Conservation (phyloP, 208 protist genomes). For the Endotrypanum monterogeii region DNA sequence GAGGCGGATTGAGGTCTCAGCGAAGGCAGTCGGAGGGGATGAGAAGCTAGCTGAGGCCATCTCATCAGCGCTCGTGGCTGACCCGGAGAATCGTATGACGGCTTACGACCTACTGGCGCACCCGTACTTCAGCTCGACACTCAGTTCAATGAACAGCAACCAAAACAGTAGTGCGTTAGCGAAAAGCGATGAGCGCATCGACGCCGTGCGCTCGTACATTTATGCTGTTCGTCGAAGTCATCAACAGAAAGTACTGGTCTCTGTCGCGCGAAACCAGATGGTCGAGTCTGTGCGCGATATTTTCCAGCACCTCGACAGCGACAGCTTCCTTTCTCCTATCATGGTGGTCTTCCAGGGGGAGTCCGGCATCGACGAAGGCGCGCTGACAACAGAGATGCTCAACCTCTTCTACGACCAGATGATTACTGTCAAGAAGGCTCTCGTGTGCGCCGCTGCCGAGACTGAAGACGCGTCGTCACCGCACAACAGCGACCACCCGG, state of each 20-base stretch:
- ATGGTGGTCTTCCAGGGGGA: slow-evolving; percentile 82
- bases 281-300: slow-evolving; percentile 63
- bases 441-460: slow-evolving; percentile 44
- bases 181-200: slow-evolving; percentile 59
- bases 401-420: slow-evolving; percentile 73
- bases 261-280: slow-evolving; percentile 64
- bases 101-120: slow-evolving; percentile 59
- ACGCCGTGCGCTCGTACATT: slow-evolving; percentile 65
- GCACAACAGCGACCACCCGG: background rate
- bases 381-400: slow-evolving; percentile 73
- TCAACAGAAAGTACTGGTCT: slow-evolving; percentile 50
- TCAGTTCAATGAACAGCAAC: slow-evolving; percentile 23
- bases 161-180: slow-evolving; percentile 33
- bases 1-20: slow-evolving; percentile 39
- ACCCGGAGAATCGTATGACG: slow-evolving; percentile 34
- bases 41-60: slow-evolving; percentile 65
- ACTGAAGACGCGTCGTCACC: background rate
- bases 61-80: slow-evolving; percentile 32
- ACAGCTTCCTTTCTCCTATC: slow-evolving; percentile 49
- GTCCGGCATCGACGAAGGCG: slow-evolving; percentile 70
- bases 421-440: slow-evolving; percentile 40
- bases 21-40: slow-evolving; percentile 52
- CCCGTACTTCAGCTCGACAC: slow-evolving; percentile 62
- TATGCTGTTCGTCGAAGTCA: slow-evolving; percentile 48
- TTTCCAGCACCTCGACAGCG: slow-evolving; percentile 41